Base-by-base conservation (phyloP, 306 rosid genomes). In the Cucurbita moschata region DNA sequence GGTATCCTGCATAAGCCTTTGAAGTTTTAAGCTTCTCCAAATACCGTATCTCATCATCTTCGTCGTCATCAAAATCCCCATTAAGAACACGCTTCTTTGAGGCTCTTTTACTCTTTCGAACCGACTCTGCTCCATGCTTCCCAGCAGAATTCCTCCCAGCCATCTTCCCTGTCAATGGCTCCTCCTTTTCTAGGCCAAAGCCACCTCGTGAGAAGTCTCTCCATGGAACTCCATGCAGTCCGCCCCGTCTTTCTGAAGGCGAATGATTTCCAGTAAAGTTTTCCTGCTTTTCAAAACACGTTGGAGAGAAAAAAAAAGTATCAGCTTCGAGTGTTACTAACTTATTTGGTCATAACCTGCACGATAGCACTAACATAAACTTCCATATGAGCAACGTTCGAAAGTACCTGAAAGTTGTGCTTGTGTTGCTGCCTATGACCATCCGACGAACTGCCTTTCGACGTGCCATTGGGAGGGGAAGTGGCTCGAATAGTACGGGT, bases 201-300 rank as follows among this genome's bases (percentile, higher is more conserved):
- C 99, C 87, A 77, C 82, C 89, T 79, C 86, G 78, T 16, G 90
- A 79, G 75, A 90, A 90, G 84, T 90, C 96, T 79, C 83, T 94
- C 99, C 96, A 91, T 4, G 97, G 99, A 82, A 94, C 81, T 61
- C 99, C 99, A 77, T 89, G 89, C 50, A 94, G 80, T 43, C 88
- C 71, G 16, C 84, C 79, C 85, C 77, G 90, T 80, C 83, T 90
- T 49, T 84, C 92, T 39, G 79, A 83, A 38, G 82, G 85, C 69
- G 96, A 83, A 65, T 80, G 77, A 74, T 79, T 82, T 51, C 86
- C 91, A 55, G 85, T 94, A 37, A 83, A 84, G 84, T 77, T 88
- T 76, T 79, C 83, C 97, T 94, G 87, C 64, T 58, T 81, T 71
- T 26, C 43, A 35, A 75, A 35, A 40, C 62, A 70, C 70, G 44